These are phyloP conservation scores for Myxozyma kluyveri DNA, from an alignment of 805 yeast genomes.

Conservation along the genomic window DNA sequence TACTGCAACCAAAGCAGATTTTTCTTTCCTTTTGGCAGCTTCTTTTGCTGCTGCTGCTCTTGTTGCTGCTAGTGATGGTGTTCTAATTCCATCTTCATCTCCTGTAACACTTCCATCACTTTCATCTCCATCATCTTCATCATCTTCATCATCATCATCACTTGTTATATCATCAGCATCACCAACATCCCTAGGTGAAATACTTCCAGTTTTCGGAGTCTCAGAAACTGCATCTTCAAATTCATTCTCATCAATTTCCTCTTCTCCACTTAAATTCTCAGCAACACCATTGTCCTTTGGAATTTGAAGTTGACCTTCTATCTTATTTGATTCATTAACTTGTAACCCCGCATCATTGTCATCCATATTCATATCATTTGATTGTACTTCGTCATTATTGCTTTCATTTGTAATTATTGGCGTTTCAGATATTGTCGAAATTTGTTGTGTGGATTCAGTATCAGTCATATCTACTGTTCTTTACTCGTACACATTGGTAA, in stretches of 20 bases:
- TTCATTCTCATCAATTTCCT: background rate
- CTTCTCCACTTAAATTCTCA: background rate
- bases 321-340: too few relatives aligned
- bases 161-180: conserved; percentile 1
- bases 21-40: conserved; percentile 9
- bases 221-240: conserved; percentile 10
- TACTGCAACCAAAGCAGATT: conserved; percentile 22
- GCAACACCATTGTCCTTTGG: background rate
- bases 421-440: too few relatives aligned
- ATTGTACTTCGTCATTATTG: too few relatives aligned
- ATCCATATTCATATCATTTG: too few relatives aligned
- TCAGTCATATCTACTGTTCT: too few relatives aligned
- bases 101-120: background rate
- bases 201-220: background rate
- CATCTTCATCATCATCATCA: background rate
- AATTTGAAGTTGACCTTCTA: too few relatives aligned
- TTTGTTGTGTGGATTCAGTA: too few relatives aligned
- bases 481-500: too few relatives aligned
- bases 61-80: conserved; percentile 8
- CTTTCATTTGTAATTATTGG: too few relatives aligned
- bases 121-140: background rate
- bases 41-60: conserved; percentile 17
- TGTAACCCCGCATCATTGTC: too few relatives aligned
- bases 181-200: background rate
- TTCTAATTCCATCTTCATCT: background rate